Base-by-base conservation (phyloP, 2,329 filamentous ascomycete species). In the Aspergillus transmontanensis region DNA sequence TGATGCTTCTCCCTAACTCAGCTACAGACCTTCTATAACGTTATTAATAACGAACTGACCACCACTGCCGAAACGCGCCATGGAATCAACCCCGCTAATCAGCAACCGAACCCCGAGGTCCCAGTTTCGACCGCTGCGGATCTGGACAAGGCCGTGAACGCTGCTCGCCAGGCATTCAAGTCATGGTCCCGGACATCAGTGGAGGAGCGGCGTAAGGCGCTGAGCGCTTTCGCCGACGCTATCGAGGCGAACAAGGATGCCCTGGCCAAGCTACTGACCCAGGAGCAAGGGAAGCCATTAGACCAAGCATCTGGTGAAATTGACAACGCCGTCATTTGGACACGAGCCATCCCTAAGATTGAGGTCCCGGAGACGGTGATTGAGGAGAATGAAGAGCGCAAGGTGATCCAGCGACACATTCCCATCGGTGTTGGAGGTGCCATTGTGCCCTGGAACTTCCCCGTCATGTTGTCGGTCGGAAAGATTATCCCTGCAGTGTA, bases 381-480 rank as follows among this genome's bases (percentile, higher is more conserved):
- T 60, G 78, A 81, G 65, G 83, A 86, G 43, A 81, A 80, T 57
- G 79, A 80, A 14, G 77, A 76, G 12, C 64, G 63, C 28, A 68
- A 72, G 51, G 65, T 78, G 14, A 65, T 76, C 36, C 71, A 76
- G 58, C 72, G 76, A n/a, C 75, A 78, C 59, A 75, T 71, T 0
- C 79, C 80, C 0, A 63, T 81, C 2, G 79, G 79, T 5, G 76
- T 81, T 16, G 68, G 81, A 1, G 84, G 79, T 14, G 86, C 82
- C 62, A 88, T 88, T 67, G 83, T 84, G 28, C 86, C 86, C 1
- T 89, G 87, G 86, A 89, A 89, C 72, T 88, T 74, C 65, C 78
- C 80, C 4, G 63, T 79, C 12, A 57, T 76, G 23, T 64, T 81
- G 26, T 79, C 80, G 14, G 79, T 81, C 58, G 77, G 84, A 54